Conservation (phyloP, 2,329 filamentous ascomycete species). For the Mollisia scopiformis region DNA sequence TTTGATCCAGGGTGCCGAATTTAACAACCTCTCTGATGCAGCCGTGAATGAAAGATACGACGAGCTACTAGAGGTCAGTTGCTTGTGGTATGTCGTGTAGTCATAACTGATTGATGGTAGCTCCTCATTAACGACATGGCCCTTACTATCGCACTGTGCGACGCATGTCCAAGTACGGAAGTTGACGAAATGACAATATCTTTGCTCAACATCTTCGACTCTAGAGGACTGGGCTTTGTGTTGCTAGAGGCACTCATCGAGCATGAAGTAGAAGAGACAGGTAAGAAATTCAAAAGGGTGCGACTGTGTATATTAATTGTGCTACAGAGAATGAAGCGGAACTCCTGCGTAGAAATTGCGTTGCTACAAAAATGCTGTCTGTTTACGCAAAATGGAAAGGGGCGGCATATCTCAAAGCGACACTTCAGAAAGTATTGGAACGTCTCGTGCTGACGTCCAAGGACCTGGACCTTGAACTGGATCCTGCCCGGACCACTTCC, state of each 20-base stretch:
- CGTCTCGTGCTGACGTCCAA: slow-evolving; percentile 68
- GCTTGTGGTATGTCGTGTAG: not conserved
- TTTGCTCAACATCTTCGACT: slow-evolving; percentile 71
- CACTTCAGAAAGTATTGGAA: slow-evolving; percentile 68
- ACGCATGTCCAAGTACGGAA: slow-evolving; percentile 68
- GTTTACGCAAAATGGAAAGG: slow-evolving; percentile 76
- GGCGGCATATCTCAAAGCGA: slow-evolving; percentile 61
- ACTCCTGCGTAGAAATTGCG: slow-evolving; percentile 67
- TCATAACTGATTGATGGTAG: slow-evolving; percentile 37
- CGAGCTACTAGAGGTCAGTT: slow-evolving; percentile 59
- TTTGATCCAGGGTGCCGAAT: slow-evolving; percentile 71
- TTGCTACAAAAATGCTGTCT: slow-evolving; percentile 74
- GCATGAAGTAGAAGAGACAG: slow-evolving; percentile 69
- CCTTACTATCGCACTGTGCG: slow-evolving; percentile 64
- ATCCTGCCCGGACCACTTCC: slow-evolving; percentile 62
- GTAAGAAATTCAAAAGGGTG: slow-evolving; percentile 38
- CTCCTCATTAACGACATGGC: slow-evolving; percentile 65
- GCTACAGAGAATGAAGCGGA: slow-evolving; percentile 66
- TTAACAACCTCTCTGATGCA: slow-evolving; percentile 68
- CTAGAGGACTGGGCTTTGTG: slow-evolving; percentile 63
- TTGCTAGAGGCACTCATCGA: slow-evolving; percentile 69
- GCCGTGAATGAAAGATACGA: slow-evolving; percentile 72
- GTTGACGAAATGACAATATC: slow-evolving; percentile 71
- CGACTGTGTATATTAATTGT: slow-evolving; percentile 8
- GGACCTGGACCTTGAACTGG: slow-evolving; percentile 69